Evolutionary conservation across 2,329 filamentous ascomycete genomes (phyloP), one percentile per base, ranked within the genome.

Genomic region (Colletotrichum nymphaeae): DNA sequence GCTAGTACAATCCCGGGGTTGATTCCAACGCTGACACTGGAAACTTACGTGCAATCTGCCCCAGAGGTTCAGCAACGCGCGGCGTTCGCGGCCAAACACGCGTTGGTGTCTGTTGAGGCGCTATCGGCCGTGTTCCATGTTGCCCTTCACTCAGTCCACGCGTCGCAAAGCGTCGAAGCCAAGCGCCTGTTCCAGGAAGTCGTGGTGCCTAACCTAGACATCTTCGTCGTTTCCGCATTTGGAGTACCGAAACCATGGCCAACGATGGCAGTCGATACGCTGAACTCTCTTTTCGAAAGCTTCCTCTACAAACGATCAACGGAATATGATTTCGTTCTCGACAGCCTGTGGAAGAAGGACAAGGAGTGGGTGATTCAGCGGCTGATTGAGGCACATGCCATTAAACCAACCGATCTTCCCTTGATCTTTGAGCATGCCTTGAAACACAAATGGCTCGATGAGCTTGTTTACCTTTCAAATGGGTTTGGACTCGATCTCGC

Each of bases 271-370:
- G 89, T 92, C 42, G 93, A 95, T 68, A 95, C 94, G 0, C 83
- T 95, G 32, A 92, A 90, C 73, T 93, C 93, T 16, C 86, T 96
- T 1, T 96, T 98, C 77, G 92, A 94, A 64, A 93, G 93, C 12
- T 98, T 97, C 80, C 87, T 98, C 32, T 89, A 92, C 78, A 95
- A 95, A 81, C 90, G 92, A 69, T 91, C 95, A 12, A 88, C 92
- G 5, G 91, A 95, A 68, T 93, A 94, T 80, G 92, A 95, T 76
- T 97, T 98, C 75, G 96, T 98, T 16, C 89, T 99, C 70, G 93
- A 98, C 79, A 95, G 95, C 72, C 85, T 98, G 6, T 98, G 96
- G 95, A 92, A 93, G 77, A 95, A 97, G 80, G 95, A 98, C 80
- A 94, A 92, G 76, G 89, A 93, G 24, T 98, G 95, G 93, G 93